phyloP scores from a whole-genome alignment of 768 basidiomycete species.

The Mrakia blollopis region DNA sequence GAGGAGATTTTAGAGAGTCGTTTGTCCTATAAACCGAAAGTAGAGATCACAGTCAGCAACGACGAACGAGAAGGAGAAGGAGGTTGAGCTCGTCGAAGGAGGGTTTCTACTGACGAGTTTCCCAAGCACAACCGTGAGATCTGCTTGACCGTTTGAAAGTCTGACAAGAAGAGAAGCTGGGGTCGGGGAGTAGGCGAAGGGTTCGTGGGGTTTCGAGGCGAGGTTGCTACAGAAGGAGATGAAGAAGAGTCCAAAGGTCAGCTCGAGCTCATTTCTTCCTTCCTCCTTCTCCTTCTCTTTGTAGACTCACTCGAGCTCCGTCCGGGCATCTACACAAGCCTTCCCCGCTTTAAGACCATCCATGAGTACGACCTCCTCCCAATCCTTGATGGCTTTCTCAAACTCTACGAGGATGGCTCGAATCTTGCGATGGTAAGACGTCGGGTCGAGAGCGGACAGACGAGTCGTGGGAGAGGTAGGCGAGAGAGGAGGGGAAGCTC shows the following conservation, averaged over 20 bases:
- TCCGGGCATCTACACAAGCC: slow-evolving; percentile 27
- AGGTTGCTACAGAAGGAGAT: slow-evolving; percentile 19
- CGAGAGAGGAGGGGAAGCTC: slow-evolving; percentile 4
- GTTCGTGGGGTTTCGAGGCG: slow-evolving; percentile 1
- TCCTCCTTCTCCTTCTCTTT: neutral
- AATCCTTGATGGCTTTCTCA: slow-evolving; percentile 26
- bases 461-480: neutral
- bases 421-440: slow-evolving; percentile 28
- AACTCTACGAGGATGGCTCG: slow-evolving; percentile 27
- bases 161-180: slow-evolving; percentile 20
- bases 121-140: slow-evolving; percentile 2
- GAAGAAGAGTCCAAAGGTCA: neutral
- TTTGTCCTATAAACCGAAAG: slow-evolving; percentile 18
- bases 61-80: neutral
- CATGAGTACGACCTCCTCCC: slow-evolving; percentile 28
- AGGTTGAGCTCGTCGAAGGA: neutral
- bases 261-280: slow-evolving; percentile 28
- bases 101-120: slow-evolving; percentile 25
- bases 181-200: slow-evolving; percentile 17
- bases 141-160: slow-evolving; percentile 2
- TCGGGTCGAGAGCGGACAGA: slow-evolving; percentile 25
- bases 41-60: neutral
- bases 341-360: slow-evolving; percentile 29
- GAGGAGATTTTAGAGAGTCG: slow-evolving; percentile 22
- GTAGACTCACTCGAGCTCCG: slow-evolving; percentile 29